Evolutionary conservation across 169 alveolate species (phyloP).

Genomic region (Amoebophrya sp.): DNA sequence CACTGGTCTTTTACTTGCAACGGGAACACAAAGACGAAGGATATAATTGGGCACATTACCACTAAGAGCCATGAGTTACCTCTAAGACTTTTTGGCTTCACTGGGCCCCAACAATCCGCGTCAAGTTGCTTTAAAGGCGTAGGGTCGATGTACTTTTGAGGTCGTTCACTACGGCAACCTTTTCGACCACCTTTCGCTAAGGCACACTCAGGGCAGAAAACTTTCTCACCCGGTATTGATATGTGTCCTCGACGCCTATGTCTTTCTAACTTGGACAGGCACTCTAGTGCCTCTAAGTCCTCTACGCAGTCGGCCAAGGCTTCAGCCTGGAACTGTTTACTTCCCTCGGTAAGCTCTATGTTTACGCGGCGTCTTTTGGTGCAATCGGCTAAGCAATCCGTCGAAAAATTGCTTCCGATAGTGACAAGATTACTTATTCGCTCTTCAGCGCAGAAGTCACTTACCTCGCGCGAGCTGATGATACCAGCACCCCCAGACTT

Average conservation of each 20-base stretch:
- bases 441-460: neutral
- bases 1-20: neutral
- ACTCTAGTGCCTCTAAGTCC: neutral
- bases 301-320: constrained; percentile 15
- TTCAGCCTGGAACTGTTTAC: neutral
- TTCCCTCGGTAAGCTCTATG: neutral
- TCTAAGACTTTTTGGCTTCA: neutral
- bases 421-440: neutral
- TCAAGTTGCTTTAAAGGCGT: neutral
- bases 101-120: neutral
- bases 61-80: neutral
- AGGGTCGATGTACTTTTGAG: neutral
- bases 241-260: neutral
- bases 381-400: neutral
- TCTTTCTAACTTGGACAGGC: neutral
- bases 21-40: neutral
- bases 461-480: neutral
- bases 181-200: neutral
- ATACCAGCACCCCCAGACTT: neutral
- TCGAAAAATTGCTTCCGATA: neutral
- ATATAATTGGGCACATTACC: neutral
- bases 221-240: neutral
- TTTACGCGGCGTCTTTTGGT: neutral
- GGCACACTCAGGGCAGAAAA: constrained; percentile 3
- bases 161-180: neutral